phyloP scores from a whole-genome alignment of 2,329 filamentous ascomycete genomes.

The Alternaria triticina region DNA sequence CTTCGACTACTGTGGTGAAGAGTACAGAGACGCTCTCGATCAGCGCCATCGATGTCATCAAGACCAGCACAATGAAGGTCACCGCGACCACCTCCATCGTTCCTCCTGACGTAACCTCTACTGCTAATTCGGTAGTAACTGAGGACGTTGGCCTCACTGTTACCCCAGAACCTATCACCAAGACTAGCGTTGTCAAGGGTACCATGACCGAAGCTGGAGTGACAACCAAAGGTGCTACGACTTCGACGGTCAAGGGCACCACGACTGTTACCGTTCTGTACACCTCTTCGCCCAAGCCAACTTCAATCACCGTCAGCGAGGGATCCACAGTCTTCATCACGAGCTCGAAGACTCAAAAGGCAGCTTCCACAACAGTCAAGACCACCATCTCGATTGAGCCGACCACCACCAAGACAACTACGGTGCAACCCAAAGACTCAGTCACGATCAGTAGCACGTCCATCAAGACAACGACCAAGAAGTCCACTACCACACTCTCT shows the following conservation, averaged over 20 bases:
- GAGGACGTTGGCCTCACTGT: slow-evolving; percentile 27
- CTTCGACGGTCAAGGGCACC: slow-evolving; percentile 19
- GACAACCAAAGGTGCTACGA: slow-evolving; percentile 23
- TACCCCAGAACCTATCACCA: slow-evolving; percentile 19
- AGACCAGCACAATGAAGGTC: slow-evolving; percentile 21
- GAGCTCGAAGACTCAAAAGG: slow-evolving; percentile 22
- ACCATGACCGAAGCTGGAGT: slow-evolving; percentile 18
- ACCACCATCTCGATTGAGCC: slow-evolving; percentile 16
- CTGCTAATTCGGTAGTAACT: slow-evolving; percentile 31
- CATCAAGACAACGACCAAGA: slow-evolving; percentile 38
- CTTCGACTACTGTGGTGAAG: slow-evolving; percentile 25
- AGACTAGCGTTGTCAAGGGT: slow-evolving; percentile 19
- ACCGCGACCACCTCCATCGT: slow-evolving; percentile 37
- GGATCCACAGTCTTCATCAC: slow-evolving; percentile 25
- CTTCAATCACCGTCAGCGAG: slow-evolving; percentile 29
- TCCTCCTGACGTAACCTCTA: slow-evolving; percentile 30
- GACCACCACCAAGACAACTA: slow-evolving; percentile 32
- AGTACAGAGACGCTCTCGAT: slow-evolving; percentile 15
- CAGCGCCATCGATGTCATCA: slow-evolving; percentile 18
- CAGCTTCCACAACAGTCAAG: slow-evolving; percentile 15
- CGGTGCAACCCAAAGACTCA: slow-evolving; percentile 24
- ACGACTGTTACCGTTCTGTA: slow-evolving; percentile 27
- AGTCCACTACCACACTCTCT: slow-evolving; percentile 31
- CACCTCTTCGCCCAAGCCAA: slow-evolving; percentile 32
- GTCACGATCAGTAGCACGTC: slow-evolving; percentile 25